Base-by-base conservation (phyloP, 495 filamentous ascomycete species). In the Xylaria curta region DNA sequence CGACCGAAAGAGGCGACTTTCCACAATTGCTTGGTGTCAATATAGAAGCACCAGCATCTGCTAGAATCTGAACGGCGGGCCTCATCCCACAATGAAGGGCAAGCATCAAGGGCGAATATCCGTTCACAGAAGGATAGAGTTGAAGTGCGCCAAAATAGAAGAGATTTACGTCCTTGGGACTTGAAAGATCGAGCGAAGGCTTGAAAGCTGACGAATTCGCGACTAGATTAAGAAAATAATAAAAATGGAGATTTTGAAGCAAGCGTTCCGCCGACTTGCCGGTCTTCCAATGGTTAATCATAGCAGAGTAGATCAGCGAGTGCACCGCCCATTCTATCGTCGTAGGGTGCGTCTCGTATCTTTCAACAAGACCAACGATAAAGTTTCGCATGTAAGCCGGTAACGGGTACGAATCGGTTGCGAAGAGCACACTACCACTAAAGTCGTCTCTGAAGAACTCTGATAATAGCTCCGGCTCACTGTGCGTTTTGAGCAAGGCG, bases 41-140 rank as follows among this genome's bases (percentile, higher is more conserved):
- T 7, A 65, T 49, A 33, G 26, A 47, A 49, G 62, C 62, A 33
- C 62, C 62, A 24, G 62, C 42, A 33, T 49, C 62, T 4, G 36
- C 44, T 49, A 65, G 21, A 33, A 65, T 49, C 17, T 49, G 62
- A 31, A 49, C 62, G 5, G 62, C 62, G 10, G 62, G 62, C 6
- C 28, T 49, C 62, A 65, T 65, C 21, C 62, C 44, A 17, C 62
- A 65, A 42, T 65, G 62, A n/a, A 65, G 62, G 17, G 62, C 62
- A 42, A 65, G 42, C 44, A 65, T 65, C 17, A 65, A 21, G 1
- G 62, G 44, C 15, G 62, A 65, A 36, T 49, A 65, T 36, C 44
- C 44, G 4, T 51, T 9, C 13, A 51, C 62, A 3, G 62, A 65
- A 49, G 62, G 62, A 21, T 51, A 65, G 0, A 24, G 26, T 26